Evolutionary conservation across 371 early-diverging fungal species (phyloP).

Genomic region (Mortierella polycephala): DNA sequence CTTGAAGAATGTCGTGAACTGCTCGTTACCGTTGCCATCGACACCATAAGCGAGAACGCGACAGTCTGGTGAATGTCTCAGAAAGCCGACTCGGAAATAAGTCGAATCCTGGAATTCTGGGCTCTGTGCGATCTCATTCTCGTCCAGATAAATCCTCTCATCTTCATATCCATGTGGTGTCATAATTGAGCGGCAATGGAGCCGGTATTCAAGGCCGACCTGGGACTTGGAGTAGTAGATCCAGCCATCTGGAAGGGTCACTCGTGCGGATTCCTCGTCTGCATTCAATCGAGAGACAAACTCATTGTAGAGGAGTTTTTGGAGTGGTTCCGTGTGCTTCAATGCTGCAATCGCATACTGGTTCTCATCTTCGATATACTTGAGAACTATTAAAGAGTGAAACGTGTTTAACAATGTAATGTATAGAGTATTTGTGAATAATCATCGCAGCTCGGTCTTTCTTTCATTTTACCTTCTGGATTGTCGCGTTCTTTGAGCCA

Average conservation of each 20-base stretch:
- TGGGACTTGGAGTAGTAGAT: conserved; percentile 63
- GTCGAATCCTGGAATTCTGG: conserved; percentile 55
- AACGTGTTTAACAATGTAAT: not conserved
- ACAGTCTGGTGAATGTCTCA: conserved; percentile 62
- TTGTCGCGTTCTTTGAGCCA: conserved; percentile 66
- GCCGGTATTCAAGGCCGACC: conserved; percentile 64
- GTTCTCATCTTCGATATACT: conserved; percentile 66
- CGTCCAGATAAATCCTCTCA: conserved; percentile 65
- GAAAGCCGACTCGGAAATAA: conserved; percentile 65
- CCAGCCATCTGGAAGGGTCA: conserved; percentile 64
- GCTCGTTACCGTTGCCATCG: conserved; percentile 65
- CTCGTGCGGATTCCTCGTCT: conserved; percentile 60
- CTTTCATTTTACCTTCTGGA: conserved; percentile 40
- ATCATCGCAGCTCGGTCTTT: not conserved
- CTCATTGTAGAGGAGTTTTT: conserved; percentile 65
- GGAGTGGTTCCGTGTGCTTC: conserved; percentile 61
- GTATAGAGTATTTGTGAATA: not conserved
- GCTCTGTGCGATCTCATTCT: conserved; percentile 61
- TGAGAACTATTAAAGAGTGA: conserved; percentile 54
- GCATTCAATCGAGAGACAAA: conserved; percentile 69
- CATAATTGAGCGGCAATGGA: conserved; percentile 60
- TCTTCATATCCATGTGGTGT: conserved; percentile 8
- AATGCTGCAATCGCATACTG: conserved; percentile 55
- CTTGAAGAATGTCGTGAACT: conserved; percentile 64
- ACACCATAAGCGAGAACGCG: conserved; percentile 64